phyloP scores from a whole-genome alignment of 495 filamentous ascomycete genomes.

The Sabuloglossum arenarium region DNA sequence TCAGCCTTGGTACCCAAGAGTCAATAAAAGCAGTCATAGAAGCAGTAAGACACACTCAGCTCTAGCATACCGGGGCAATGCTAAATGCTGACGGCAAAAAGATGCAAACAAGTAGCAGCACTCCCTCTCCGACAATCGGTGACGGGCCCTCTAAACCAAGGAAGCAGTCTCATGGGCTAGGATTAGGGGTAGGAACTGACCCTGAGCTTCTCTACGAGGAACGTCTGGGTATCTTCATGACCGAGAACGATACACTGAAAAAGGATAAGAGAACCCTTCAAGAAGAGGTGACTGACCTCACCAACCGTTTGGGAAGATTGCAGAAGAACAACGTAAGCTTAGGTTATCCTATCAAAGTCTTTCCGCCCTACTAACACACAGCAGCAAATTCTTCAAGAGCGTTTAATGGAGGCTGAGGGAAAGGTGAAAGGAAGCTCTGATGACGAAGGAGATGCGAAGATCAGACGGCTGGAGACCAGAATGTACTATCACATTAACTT shows the following conservation, averaged over 20 bases:
- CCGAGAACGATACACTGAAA: slow-evolving; percentile 27
- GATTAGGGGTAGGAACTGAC: slow-evolving; percentile 18
- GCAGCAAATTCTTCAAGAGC: slow-evolving; percentile 23
- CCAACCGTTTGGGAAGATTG: slow-evolving; percentile 32
- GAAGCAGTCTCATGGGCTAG: slow-evolving; percentile 14
- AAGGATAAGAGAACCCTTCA: slow-evolving; percentile 31
- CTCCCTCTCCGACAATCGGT: neutral
- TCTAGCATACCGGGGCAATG: neutral
- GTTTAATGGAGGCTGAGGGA: slow-evolving; percentile 24
- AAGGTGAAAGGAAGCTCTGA: neutral
- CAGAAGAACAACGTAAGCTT: slow-evolving; percentile 29
- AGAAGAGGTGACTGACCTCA: slow-evolving; percentile 30
- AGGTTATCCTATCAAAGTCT: neutral
- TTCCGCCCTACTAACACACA: neutral
- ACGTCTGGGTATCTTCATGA: slow-evolving; percentile 28
- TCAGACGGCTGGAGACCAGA: slow-evolving; percentile 21
- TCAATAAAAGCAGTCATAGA: slow-evolving; percentile 1
- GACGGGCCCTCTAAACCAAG: neutral
- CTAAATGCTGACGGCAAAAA: neutral
- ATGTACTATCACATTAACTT: neutral
- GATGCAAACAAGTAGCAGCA: neutral
- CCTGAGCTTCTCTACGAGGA: slow-evolving; percentile 32
- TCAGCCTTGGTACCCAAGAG: slow-evolving; percentile 26
- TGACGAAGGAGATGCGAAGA: slow-evolving; percentile 11
- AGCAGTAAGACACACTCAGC: neutral